These are phyloP conservation scores for Metschnikowia dekortorum DNA, from an alignment of 805 yeast genomes.

Conservation along the genomic window DNA sequence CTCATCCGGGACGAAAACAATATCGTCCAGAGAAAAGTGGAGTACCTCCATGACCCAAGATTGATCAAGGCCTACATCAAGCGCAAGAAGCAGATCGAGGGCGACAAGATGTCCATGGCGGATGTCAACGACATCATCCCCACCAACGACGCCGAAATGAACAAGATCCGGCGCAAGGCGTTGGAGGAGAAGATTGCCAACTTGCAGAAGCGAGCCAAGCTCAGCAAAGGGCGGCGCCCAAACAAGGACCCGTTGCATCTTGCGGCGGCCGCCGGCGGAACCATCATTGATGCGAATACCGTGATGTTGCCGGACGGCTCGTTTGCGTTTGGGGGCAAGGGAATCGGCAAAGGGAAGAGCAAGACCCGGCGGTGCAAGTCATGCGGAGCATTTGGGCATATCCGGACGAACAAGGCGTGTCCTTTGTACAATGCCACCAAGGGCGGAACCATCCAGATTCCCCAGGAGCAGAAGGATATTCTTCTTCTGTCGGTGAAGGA, in stretches of 20 bases:
- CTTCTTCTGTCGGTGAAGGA: constrained; percentile 15
- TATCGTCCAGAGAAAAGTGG: constrained; percentile 74
- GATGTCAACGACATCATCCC: constrained; percentile 71
- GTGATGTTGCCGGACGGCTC: constrained; percentile 42
- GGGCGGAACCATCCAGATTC: constrained; percentile 24
- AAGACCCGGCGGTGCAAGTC: constrained; percentile 84
- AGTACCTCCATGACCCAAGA: constrained; percentile 77
- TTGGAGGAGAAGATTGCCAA: constrained; percentile 81
- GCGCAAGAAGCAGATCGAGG: constrained; percentile 63
- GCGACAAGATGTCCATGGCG: constrained; percentile 47
- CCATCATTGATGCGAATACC: constrained; percentile 39
- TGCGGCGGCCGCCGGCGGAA: constrained; percentile 42
- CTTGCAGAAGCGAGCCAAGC: constrained; percentile 67
- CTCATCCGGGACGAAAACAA: constrained; percentile 82
- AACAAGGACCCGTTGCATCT: constrained; percentile 32
- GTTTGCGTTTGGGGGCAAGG: constrained; percentile 54
- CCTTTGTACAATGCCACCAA: constrained; percentile 61
- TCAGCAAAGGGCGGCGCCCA: constrained; percentile 38
- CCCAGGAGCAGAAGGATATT: constrained; percentile 18
- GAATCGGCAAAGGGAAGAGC: constrained; percentile 67
- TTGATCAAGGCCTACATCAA: constrained; percentile 81
- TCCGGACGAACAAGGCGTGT: constrained; percentile 85
- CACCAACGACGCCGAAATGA: constrained; percentile 80
- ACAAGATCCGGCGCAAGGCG: constrained; percentile 68
- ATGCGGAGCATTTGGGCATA: constrained; percentile 95